Conservation (phyloP, 2,329 filamentous ascomycete genomes). For the Pseudopyricularia javanii region DNA sequence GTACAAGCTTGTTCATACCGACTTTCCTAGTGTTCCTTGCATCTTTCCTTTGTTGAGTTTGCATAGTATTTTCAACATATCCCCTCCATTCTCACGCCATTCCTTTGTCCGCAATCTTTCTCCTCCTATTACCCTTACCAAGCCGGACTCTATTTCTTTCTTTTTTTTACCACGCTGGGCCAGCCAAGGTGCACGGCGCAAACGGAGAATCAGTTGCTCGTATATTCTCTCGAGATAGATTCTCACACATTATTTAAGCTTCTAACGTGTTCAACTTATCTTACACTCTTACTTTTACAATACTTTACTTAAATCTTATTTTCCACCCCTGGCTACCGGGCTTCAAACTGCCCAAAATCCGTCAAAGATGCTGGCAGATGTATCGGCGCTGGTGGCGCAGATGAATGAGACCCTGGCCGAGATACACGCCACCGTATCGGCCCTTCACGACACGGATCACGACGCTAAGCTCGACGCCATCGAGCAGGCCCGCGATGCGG, state of each 20-base stretch:
- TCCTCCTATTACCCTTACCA: too few relatives aligned
- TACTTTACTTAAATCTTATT: neutral
- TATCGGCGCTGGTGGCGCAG: conserved; percentile 25
- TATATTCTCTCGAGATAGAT: too few relatives aligned
- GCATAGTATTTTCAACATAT: neutral
- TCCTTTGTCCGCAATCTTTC: neutral
- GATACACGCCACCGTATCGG: conserved; percentile 23
- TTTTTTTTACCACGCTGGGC: too few relatives aligned
- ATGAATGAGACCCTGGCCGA: conserved; percentile 28
- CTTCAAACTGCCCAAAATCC: neutral
- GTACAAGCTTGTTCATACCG: neutral
- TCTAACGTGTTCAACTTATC: too few relatives aligned
- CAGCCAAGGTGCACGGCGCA: too few relatives aligned
- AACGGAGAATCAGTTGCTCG: too few relatives aligned
- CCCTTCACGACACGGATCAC: conserved; percentile 19
- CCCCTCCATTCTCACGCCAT: neutral
- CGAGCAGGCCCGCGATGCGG: conserved; percentile 22
- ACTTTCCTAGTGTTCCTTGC: neutral
- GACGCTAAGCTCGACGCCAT: conserved; percentile 23
- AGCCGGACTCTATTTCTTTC: too few relatives aligned
- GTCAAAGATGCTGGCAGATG: conserved; percentile 15
- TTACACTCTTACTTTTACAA: too few relatives aligned
- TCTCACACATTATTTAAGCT: too few relatives aligned
- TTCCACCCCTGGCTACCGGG: neutral
- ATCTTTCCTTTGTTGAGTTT: neutral